Conservation (phyloP, 1,284 basidiomycete genomes). For the Pisolithus thermaeus region DNA sequence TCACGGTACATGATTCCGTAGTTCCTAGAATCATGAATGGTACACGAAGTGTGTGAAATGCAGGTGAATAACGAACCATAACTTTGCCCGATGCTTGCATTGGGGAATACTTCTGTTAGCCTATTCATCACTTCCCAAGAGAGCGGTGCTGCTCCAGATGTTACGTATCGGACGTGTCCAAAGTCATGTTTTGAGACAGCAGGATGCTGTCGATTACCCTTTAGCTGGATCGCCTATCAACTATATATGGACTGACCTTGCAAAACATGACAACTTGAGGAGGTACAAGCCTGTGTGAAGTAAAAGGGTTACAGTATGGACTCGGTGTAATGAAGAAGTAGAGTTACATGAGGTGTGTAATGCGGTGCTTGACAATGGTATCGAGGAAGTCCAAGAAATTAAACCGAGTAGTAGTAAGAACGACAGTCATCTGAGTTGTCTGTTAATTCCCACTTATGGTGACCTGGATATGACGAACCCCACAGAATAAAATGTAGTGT, state of each 20-base stretch:
- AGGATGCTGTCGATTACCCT: slow-evolving; percentile 36
- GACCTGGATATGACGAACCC: slow-evolving; percentile 25
- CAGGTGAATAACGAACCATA: slow-evolving; percentile 35
- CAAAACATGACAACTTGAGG: slow-evolving; percentile 49
- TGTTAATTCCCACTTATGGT: slow-evolving; percentile 1
- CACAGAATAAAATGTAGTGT: slow-evolving; percentile 38
- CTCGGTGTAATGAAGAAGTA: slow-evolving; percentile 2
- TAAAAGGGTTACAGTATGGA: slow-evolving; percentile 16
- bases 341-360: slow-evolving; percentile 47
- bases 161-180: slow-evolving; percentile 41
- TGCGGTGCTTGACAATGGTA: slow-evolving; percentile 46
- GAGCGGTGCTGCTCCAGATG: slow-evolving; percentile 59
- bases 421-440: slow-evolving; percentile 34
- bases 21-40: slow-evolving; percentile 23
- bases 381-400: slow-evolving; percentile 47
- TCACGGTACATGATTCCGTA: slow-evolving; percentile 39
- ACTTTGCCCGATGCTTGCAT: slow-evolving; percentile 42
- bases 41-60: background rate
- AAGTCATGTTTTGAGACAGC: slow-evolving; percentile 52
- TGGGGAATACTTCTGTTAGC: slow-evolving; percentile 41
- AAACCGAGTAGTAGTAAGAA: slow-evolving; percentile 47
- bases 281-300: slow-evolving; percentile 41
- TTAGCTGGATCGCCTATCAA: slow-evolving; percentile 7
- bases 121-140: slow-evolving; percentile 44
- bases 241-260: slow-evolving; percentile 41